Conservation (phyloP, 2,329 filamentous ascomycete genomes). For the Amesomyces nigricolor region DNA sequence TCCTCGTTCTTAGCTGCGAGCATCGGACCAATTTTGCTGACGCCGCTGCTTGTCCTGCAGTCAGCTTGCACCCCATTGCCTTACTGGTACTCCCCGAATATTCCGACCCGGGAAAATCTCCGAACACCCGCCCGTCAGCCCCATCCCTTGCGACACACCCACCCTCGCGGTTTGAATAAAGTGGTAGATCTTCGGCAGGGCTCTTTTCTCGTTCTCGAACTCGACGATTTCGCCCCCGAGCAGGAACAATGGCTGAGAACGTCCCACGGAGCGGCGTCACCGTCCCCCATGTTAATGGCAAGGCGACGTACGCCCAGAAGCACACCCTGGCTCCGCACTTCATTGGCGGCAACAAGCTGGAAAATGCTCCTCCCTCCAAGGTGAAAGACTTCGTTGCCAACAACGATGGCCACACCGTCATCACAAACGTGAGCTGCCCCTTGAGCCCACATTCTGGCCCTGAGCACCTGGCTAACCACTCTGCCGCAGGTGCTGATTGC, state of each 20-base stretch:
- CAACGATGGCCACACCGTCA: slow-evolving; percentile 93
- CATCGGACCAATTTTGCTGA: slow-evolving; percentile 11
- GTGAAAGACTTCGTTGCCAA: slow-evolving; percentile 94
- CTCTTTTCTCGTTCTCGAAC: slow-evolving; percentile 2
- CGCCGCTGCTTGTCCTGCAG: slow-evolving; percentile 7
- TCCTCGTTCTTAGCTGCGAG: neutral
- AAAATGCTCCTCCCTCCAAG: slow-evolving; percentile 72
- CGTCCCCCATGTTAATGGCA: slow-evolving; percentile 51
- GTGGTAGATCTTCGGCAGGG: slow-evolving; percentile 3
- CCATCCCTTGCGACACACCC: slow-evolving; percentile 7
- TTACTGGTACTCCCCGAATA: slow-evolving; percentile 1
- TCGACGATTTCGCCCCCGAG: slow-evolving; percentile 18
- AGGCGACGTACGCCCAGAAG: slow-evolving; percentile 68
- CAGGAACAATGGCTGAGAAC: slow-evolving; percentile 46
- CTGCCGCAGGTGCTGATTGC: slow-evolving; percentile 79
- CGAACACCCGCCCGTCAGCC: slow-evolving; percentile 1
- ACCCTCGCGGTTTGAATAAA: slow-evolving; percentile 11
- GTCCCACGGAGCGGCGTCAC: slow-evolving; percentile 41
- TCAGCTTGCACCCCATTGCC: slow-evolving; percentile 13
- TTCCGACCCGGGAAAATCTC: slow-evolving; percentile 14
- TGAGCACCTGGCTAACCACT: slow-evolving; percentile 10
- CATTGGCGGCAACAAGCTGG: slow-evolving; percentile 87
- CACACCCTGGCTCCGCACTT: slow-evolving; percentile 86
- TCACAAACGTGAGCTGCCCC: slow-evolving; percentile 73
- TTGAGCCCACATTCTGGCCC: neutral